Percentiles rank a stretch among this genome's conserved stretches.
phyloP scores from a whole-genome alignment of 2,329 filamentous ascomycete genomes.

The Ophidiomyces ophidiicola region DNA sequence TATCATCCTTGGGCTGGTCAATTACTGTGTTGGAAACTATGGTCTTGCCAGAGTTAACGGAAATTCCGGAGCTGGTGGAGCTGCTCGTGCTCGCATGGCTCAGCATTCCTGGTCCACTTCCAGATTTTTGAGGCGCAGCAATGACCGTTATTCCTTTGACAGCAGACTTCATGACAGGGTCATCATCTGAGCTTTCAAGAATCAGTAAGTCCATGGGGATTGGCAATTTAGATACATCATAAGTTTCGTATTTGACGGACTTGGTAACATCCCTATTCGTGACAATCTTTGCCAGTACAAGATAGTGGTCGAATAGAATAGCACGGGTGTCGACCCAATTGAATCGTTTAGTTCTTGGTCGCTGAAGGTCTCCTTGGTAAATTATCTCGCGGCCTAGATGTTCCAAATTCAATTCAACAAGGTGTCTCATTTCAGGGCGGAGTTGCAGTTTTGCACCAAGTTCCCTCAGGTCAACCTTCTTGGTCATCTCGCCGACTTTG shows the following conservation, averaged over 20 bases:
- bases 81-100: slow-evolving; percentile 57
- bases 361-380: slow-evolving; percentile 74
- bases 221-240: slow-evolving; percentile 86
- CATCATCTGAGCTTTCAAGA: slow-evolving; percentile 83
- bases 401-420: slow-evolving; percentile 74
- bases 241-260: slow-evolving; percentile 64
- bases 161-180: slow-evolving; percentile 68
- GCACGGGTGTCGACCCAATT: slow-evolving; percentile 90
- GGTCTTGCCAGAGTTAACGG: slow-evolving; percentile 30
- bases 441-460: slow-evolving; percentile 72
- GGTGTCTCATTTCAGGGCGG: slow-evolving; percentile 71
- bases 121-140: slow-evolving; percentile 41
- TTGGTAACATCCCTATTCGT: slow-evolving; percentile 55
- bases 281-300: slow-evolving; percentile 76
- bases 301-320: slow-evolving; percentile 89
- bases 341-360: slow-evolving; percentile 78
- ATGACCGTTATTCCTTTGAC: slow-evolving; percentile 57
- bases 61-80: slow-evolving; percentile 45
- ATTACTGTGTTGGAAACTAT: slow-evolving; percentile 38
- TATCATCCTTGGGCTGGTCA: slow-evolving; percentile 55
- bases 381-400: slow-evolving; percentile 88
- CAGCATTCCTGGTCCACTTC: slow-evolving; percentile 42
- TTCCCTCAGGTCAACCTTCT: slow-evolving; percentile 80
- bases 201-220: slow-evolving; percentile 95
- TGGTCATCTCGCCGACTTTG: slow-evolving; percentile 82